Evolutionary conservation across 768 basidiomycete species (phyloP), one percentile per base, ranked within the genome.

Genomic region (Lactarius akahatsu): DNA sequence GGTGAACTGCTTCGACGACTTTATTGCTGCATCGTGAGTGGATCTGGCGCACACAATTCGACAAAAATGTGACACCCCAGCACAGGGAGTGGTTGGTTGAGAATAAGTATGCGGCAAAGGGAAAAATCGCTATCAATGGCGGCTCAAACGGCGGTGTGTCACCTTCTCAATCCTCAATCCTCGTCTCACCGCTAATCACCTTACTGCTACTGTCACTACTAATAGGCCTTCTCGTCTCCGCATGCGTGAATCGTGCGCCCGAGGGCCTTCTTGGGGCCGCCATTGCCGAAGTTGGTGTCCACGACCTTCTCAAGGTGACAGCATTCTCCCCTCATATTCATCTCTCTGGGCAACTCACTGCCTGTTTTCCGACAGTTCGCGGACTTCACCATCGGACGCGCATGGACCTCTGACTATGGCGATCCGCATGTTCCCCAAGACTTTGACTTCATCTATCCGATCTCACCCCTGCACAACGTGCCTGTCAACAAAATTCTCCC

Each of bases 401-500:
- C 88, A 6, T 94, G 92, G 92, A 85, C 82, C 2, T 82, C 86
- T 30, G 92, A 94, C 75, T 94, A 88, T 64, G 92, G 92, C 20
- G 78, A 90, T 72, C 88, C 92, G 3, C 85, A 90, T 71, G 80
- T 87, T 65, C 81, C 91, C 3, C 79, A 86, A 15, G 91, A 91
- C 69, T 94, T 94, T 71, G 92, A 94, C 77, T 93, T 90, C 77
- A 91, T 93, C 70, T 81, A 85, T 73, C 88, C 86, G 2, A 83
- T 90, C 65, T 94, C 92, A 11, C 92, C 92, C 0, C 71, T 94
- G 34, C 92, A 94, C 75, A 94, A 90, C 70, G 80, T 94, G n/a
- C 82, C 87, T 50, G 78, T 78, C 56, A 78, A 83, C 70, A 85
- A 80, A 74, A 76, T 80, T 6, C 77, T 90, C 54, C 92, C 92